A percentile compares a stretch with the other conserved stretches of the same genome.
Evolutionary conservation across 306 rosid species (phyloP).

Genomic region (Fragaria ananassa): DNA sequence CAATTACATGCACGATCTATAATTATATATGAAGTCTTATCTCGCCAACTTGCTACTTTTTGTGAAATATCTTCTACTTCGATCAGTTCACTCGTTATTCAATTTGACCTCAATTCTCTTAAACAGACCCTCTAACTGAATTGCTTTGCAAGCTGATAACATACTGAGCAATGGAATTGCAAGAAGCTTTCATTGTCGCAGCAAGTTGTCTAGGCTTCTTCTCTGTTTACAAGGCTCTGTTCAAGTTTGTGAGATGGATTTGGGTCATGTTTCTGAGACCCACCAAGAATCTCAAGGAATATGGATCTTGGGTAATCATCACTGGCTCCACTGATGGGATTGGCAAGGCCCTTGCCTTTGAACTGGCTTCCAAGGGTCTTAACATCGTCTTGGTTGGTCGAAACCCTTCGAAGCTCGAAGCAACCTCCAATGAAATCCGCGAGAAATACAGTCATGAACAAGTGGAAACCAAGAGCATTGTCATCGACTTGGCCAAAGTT

Average conservation of each 20-base stretch:
- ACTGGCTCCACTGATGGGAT: constrained; percentile 86
- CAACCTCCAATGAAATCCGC: constrained; percentile 28
- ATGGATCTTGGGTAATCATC: constrained; percentile 73
- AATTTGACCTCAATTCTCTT: no score
- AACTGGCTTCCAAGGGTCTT: constrained; percentile 56
- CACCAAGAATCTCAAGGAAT: constrained; percentile 57
- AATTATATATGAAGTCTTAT: no score
- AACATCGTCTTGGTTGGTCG: constrained; percentile 31
- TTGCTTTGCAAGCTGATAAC: no score
- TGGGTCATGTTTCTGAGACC: constrained; percentile 63
- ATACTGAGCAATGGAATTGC: constrained; percentile 14
- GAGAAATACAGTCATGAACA: background rate
- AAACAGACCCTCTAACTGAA: no score
- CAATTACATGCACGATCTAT: no score
- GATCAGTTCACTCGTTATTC: no score
- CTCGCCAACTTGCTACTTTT: no score
- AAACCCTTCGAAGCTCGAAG: constrained; percentile 34
- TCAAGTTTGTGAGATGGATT: constrained; percentile 43
- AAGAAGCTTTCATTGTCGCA: background rate
- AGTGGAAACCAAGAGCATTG: constrained; percentile 11
- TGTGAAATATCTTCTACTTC: no score
- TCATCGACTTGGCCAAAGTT: constrained; percentile 38
- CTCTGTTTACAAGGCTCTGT: constrained; percentile 9
- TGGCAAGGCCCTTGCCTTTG: constrained; percentile 62
- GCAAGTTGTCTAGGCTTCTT: constrained; percentile 39